Conservation (phyloP, 768 basidiomycete genomes). For the Serendipita indica region DNA sequence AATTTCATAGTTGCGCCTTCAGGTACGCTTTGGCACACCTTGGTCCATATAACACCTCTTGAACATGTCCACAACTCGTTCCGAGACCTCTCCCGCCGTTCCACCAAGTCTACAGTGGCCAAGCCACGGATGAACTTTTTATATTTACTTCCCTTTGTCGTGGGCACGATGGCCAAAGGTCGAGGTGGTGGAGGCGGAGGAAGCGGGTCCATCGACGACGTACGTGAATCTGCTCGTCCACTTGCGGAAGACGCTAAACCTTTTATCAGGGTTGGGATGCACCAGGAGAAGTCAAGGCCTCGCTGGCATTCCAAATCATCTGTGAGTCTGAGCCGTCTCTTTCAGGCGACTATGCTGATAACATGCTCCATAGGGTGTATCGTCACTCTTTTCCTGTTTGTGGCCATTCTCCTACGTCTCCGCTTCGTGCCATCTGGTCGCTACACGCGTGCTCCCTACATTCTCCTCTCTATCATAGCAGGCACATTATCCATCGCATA, state of each 20-base stretch:
- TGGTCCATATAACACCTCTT: background rate
- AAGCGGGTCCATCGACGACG: too few relatives aligned
- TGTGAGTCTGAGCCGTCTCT: too few relatives aligned
- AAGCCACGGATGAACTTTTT: background rate
- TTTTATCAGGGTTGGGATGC: background rate
- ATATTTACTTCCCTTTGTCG: background rate
- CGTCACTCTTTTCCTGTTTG: background rate
- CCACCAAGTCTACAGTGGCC: background rate
- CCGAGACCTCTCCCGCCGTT: background rate
- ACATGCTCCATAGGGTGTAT: too few relatives aligned
- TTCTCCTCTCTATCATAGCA: too few relatives aligned
- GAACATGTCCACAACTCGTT: background rate
- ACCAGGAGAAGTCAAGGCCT: background rate
- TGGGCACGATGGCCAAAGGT: background rate
- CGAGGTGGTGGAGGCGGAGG: background rate
- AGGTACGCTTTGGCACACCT: too few relatives aligned
- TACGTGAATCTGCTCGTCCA: too few relatives aligned
- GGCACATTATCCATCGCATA: background rate
- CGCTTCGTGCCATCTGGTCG: background rate
- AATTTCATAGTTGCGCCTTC: too few relatives aligned
- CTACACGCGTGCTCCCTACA: background rate
- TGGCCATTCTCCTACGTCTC: background rate
- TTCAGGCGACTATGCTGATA: too few relatives aligned
- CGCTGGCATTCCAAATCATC: background rate
- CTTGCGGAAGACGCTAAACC: background rate